Conservation (phyloP, 208 protist species). For the Polymyxa betae region DNA sequence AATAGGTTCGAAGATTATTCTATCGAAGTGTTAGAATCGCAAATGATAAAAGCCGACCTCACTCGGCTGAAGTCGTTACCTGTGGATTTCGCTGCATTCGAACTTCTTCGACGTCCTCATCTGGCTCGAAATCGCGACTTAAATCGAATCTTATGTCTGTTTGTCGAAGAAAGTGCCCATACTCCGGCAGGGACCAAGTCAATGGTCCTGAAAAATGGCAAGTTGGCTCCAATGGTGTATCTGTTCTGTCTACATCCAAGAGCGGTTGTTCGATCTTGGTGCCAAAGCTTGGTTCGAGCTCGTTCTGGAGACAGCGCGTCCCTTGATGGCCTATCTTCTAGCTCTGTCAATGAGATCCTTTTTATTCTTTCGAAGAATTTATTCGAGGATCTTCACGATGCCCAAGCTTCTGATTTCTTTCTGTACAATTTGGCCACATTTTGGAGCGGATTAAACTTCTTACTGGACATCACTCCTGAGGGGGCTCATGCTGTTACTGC, state of each 20-base stretch:
- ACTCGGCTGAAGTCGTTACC: background rate
- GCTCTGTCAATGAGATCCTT: background rate
- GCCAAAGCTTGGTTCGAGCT: background rate
- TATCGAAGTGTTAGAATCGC: background rate
- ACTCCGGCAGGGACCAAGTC: background rate
- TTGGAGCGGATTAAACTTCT: background rate
- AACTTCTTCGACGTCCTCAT: background rate
- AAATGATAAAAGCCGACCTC: background rate
- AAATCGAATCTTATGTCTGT: background rate
- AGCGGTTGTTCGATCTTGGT: background rate
- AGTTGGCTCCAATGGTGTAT: background rate
- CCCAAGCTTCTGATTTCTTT: background rate
- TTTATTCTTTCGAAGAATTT: background rate
- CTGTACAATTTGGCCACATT: background rate
- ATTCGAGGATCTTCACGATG: background rate
- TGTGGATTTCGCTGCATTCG: background rate
- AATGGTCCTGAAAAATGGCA: background rate
- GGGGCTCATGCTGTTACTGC: background rate
- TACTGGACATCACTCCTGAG: background rate
- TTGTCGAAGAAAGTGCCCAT: background rate
- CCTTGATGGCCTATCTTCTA: background rate
- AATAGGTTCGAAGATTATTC: background rate
- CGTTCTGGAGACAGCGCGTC: background rate
- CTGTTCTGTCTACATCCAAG: background rate
- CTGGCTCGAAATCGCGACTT: background rate